Evolutionary conservation across 768 basidiomycete species (phyloP), one percentile per base, ranked within the genome.

Genomic region (Pisolithus marmoratus): DNA sequence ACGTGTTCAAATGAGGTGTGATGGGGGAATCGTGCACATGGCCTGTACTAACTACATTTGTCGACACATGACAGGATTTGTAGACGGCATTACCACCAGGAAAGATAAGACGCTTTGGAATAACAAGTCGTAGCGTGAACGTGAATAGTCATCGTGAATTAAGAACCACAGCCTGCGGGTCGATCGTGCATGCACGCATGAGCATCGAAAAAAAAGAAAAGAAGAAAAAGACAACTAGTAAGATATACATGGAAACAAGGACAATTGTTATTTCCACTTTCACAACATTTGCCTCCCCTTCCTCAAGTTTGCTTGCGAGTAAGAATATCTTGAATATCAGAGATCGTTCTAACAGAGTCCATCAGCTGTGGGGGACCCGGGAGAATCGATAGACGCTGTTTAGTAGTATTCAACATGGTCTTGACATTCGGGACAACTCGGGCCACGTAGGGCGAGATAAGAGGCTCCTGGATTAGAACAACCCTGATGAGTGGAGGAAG

Each of bases 351-450:
- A 24, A 81, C 79, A 31, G 83, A 81, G 48, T 91, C 90, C 52
- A 82, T 70, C 48, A 82, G 75, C 27, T 79, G 79, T 38, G 85
- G 74, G 49, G 81, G 82, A 58, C 84, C 85, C 54, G 89, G 89
- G 58, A 90, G 78, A 58, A 90, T 85, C 12, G 80, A 76, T 31
- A 90, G 76, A 43, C 89, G 83, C 64, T 90, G 87, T 67, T 88
- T 89, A 52, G 86, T 89, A 46, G 82, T 82, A 60, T 85, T 83
- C 52, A 92, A 72, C 64, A 82, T 83, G 50, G 79, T 76, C 64
- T 88, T 87, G 46, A 91, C 87, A 57, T 79, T 87, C 26, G 87
- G 87, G 44, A 92, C 74, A 37, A 92, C 89, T 46, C 88, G 84
- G 20, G 85, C 82, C 49, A 87, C 81, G 66, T 90, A 92, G 50